Evolutionary conservation across 2,329 filamentous ascomycete species (phyloP).

Genomic region (Mollisiaceae sp.): DNA sequence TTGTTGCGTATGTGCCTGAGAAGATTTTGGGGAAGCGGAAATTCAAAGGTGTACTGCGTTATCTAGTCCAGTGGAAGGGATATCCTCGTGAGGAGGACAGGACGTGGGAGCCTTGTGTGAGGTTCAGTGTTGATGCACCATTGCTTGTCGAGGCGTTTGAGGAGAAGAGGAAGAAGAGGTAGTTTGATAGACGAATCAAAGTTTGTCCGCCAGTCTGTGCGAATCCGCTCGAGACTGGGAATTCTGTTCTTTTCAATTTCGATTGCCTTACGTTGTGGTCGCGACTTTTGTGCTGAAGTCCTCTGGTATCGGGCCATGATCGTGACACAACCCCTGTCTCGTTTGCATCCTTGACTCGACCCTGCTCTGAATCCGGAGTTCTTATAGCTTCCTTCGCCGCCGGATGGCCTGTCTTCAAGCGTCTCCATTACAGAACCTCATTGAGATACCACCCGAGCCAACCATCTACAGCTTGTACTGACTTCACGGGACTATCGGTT

Average conservation of each 20-base stretch:
- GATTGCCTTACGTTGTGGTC: not conserved
- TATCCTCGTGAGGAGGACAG: conserved; percentile 27
- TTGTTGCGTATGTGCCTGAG: conserved; percentile 22
- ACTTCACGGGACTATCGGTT: not conserved
- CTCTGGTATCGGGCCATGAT: not conserved
- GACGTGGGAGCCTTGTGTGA: conserved; percentile 33
- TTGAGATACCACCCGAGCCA: conserved; percentile 1
- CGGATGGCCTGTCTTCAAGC: not conserved
- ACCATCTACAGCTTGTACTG: not conserved
- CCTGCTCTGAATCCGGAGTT: not conserved
- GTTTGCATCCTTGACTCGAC: not conserved
- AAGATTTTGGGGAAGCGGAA: conserved; percentile 27
- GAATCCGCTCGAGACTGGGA: not conserved
- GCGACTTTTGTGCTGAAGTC: not conserved
- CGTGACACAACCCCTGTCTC: not conserved
- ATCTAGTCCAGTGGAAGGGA: conserved; percentile 32
- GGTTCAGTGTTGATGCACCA: conserved; percentile 26
- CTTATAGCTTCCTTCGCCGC: not conserved
- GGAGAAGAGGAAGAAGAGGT: conserved; percentile 12
- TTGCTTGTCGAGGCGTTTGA: conserved; percentile 26
- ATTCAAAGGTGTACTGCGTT: conserved; percentile 23
- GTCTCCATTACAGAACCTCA: not conserved
- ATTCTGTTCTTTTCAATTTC: not conserved
- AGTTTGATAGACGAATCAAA: conserved; percentile 1
- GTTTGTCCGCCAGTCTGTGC: not conserved